Evolutionary conservation across 1,284 basidiomycete genomes (phyloP).

Genomic region (Cryptococcus sp.): DNA sequence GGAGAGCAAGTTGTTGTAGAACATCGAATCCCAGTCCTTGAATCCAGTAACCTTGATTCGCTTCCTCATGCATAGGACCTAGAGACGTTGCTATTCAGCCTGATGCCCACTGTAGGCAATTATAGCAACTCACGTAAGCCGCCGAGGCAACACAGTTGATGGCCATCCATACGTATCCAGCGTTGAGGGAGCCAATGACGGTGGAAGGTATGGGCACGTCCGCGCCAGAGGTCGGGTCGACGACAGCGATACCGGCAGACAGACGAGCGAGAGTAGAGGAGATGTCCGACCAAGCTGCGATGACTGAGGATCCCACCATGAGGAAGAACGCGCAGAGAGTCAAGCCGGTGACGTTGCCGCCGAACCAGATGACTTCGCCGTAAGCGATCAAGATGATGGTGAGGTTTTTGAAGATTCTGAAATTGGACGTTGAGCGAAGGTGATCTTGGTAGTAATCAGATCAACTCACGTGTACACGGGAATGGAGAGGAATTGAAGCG

Average conservation of each 20-base stretch:
- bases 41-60: constrained; percentile 97
- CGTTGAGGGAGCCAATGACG: constrained; percentile 62
- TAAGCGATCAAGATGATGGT: constrained; percentile 99
- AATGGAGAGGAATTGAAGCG: constrained; percentile 89
- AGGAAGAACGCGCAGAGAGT: constrained; percentile 87
- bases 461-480: constrained; percentile 74
- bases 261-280: constrained; percentile 48
- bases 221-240: constrained; percentile 50
- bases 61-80: constrained; percentile 96
- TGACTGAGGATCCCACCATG: constrained; percentile 94
- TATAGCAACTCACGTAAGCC: constrained; percentile 70
- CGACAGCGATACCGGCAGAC: constrained; percentile 43
- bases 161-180: constrained; percentile 98
- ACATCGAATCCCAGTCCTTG: constrained; percentile 99
- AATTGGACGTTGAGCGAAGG: constrained; percentile 56
- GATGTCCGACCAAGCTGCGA: constrained; percentile 93
- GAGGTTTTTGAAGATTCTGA: constrained; percentile 92
- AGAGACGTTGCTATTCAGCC: constrained; percentile 1
- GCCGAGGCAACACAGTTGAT: constrained; percentile 90
- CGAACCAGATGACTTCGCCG: constrained; percentile 98
- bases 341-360: constrained; percentile 80
- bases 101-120: background rate
- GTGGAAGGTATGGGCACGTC: constrained; percentile 35
- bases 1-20: constrained; percentile 96
- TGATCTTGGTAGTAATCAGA: background rate